Evolutionary conservation across 768 basidiomycete species (phyloP), one percentile per base, ranked within the genome.

Genomic region (Pleurotus sapidus): DNA sequence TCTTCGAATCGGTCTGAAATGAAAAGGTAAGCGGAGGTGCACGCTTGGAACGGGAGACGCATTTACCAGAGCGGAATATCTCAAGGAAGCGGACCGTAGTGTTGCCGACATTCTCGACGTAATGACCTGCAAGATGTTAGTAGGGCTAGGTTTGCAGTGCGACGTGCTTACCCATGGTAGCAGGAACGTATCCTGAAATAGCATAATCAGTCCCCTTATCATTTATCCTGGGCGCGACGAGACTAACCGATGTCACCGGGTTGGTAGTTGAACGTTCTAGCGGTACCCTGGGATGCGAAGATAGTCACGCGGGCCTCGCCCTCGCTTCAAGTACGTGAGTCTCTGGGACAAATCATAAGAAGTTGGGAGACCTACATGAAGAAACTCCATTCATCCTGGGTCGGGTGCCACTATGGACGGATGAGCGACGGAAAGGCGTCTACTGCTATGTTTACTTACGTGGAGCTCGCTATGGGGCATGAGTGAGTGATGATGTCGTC

Each of bases 371-470:
- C 74, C 56, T 64, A 83, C 84, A 86, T 57, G 78, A 77, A 83
- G 67, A 77, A 83, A 49, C 71, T 75, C 86, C 86, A 87, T 70
- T 87, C 86, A 58, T 86, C 83, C 62, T 84, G 74, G 11, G 81
- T 83, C 5, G 87, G 87, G 60, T 88, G 87, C 87, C 87, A 88
- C 86, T 86, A 57, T 5, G 12, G 59, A 56, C 37, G 59, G 12
- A 9, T 60, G 15, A 64, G 56, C 39, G 39, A 14, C 49, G 9
- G 17, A 14, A 17, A n/a, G 23, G n/a, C 46, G 5, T 47, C 12
- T 48, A 46, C 14, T 15, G 18, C 18, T 30, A 14, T 14, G 18
- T 12, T 9, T 23, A 64, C 77, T 63, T 67, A 82, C 82, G 67
- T 86, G 84, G 59, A 85, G 74, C 61, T 84, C 84, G 56, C 83